These are phyloP conservation scores for Aphanoascus verrucosus DNA, from an alignment of 2,329 filamentous ascomycete species.

Conservation along the genomic window DNA sequence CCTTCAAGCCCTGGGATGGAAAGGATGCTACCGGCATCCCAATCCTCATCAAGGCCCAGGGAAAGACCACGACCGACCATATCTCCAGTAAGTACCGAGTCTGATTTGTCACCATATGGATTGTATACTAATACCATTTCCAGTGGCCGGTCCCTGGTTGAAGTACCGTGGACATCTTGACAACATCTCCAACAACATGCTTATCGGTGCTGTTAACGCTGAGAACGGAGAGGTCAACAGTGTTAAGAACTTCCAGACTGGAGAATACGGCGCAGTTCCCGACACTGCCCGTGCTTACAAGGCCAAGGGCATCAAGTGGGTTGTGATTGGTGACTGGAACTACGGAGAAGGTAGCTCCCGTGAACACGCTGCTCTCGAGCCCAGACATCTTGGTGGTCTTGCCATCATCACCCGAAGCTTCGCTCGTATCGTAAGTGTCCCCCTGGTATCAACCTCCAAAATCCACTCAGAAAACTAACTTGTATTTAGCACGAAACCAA, in stretches of 20 bases:
- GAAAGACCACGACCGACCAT: slow-evolving; percentile 95
- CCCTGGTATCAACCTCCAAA: not conserved
- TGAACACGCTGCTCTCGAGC: slow-evolving; percentile 97
- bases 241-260: slow-evolving; percentile 80
- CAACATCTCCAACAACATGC: slow-evolving; percentile 99
- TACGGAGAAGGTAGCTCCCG: slow-evolving; percentile 96
- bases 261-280: slow-evolving; percentile 77
- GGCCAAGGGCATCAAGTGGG: slow-evolving; percentile 90
- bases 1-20: slow-evolving; percentile 82
- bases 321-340: slow-evolving; percentile 98
- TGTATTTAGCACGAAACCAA: slow-evolving; percentile 77
- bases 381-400: slow-evolving; percentile 89
- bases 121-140: slow-evolving; percentile 10
- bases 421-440: slow-evolving; percentile 65
- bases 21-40: slow-evolving; percentile 77
- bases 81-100: slow-evolving; percentile 55
- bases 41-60: slow-evolving; percentile 91
- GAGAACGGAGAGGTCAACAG: slow-evolving; percentile 97
- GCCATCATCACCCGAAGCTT: slow-evolving; percentile 94
- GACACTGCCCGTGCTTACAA: slow-evolving; percentile 97
- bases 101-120: not conserved
- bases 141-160: slow-evolving; percentile 83
- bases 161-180: slow-evolving; percentile 98
- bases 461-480: slow-evolving; percentile 15
- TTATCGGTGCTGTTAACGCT: slow-evolving; percentile 93